Base-by-base conservation (phyloP, 2,329 filamentous ascomycete species). In the Ascochyta koolunga region DNA sequence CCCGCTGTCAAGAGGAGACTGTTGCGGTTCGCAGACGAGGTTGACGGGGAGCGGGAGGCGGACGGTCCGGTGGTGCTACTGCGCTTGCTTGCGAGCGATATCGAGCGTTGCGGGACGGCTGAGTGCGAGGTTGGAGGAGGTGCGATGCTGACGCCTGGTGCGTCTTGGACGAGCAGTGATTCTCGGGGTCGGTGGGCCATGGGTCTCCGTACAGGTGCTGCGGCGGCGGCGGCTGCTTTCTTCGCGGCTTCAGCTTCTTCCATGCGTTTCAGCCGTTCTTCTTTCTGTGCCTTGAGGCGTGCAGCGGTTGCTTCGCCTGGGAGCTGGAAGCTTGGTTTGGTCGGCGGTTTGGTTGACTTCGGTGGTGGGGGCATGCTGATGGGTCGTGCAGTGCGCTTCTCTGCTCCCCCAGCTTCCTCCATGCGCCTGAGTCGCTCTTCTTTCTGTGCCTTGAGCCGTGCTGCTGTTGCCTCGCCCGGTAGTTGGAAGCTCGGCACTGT, bases 401-500 rank as follows among this genome's bases (percentile, higher is more conserved):
- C 59, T 15, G 49, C 39, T 60, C 70, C 61, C 72, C 76, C 65
- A 37, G 75, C 76, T 62, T 79, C 79, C 18, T 50, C 45, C 45
- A 54, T 50, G 4, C 62, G 62, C 56, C 66, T 67, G 11, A 67
- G 53, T 3, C 71, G 67, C 36, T 71, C 71, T 37, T 74, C 71
- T 21, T 65, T 71, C 25, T 68, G 65, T 32, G 65, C 69, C 49
- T 67, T 73, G 9, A 74, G 56, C 42, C 65, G 69, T 32, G 69
- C 70, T 3, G 71, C 80, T 9, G 83, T 72, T 13, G 77, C 81
- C 59, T 84, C 82, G 13, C 82, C 81, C 0, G 82, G 81, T 0
- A 85, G 73, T 44, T 79, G 73, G 62, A 85, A 85, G 16, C 71
- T 80, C 9, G 81, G 71, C 37, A 73, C 76, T 0, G 82, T 84